Conservation (phyloP, 2,329 filamentous ascomycete genomes). For the Bipolaris bicolor region DNA sequence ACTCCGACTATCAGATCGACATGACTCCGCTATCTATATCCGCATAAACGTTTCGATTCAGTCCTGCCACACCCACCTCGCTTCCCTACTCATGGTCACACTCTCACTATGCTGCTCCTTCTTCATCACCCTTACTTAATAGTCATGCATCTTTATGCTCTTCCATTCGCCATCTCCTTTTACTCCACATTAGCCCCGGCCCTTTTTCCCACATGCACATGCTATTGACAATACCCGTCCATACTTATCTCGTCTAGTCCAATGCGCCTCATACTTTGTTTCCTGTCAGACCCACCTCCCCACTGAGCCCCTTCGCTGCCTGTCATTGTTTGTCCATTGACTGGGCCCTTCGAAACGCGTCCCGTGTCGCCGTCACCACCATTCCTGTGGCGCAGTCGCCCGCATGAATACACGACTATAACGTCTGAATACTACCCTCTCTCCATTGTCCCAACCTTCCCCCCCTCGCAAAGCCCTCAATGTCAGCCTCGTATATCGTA, state of each 20-base stretch:
- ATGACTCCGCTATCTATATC: neutral
- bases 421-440: neutral
- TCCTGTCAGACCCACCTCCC: constrained; percentile 10
- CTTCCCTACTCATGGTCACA: neutral
- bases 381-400: neutral
- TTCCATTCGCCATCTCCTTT: constrained; percentile 3
- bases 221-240: neutral
- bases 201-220: neutral
- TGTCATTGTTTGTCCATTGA: constrained; percentile 2
- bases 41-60: constrained; percentile 20
- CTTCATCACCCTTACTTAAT: constrained; percentile 5
- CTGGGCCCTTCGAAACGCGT: constrained; percentile 5
- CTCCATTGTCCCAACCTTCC: neutral
- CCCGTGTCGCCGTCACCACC: constrained; percentile 6
- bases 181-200: neutral
- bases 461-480: neutral
- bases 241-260: neutral
- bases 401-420: neutral
- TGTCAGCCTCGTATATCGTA: neutral
- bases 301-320: neutral
- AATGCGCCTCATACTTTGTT: neutral
- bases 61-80: constrained; percentile 2
- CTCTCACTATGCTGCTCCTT: neutral
- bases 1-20: neutral
- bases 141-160: no score